Base-by-base conservation (phyloP, 108 stramenopile species). In the Conticribra guillardii region DNA sequence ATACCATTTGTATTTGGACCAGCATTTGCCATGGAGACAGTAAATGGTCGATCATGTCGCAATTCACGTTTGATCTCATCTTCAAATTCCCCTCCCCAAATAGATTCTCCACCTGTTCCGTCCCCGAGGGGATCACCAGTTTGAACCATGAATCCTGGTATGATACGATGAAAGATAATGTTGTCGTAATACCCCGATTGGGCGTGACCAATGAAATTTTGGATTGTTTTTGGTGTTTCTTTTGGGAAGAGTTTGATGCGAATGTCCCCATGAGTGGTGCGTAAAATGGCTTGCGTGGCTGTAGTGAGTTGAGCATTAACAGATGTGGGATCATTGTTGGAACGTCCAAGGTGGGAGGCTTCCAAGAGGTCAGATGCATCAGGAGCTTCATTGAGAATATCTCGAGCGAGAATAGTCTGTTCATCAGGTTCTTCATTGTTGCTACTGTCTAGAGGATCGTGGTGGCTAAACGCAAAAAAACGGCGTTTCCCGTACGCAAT, bases 81-180 rank as follows among this genome's bases (percentile, higher is more conserved):
- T 69, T 98, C 96, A 70, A 99, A 99, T 64, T 98, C 97, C 19
- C 98, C 98, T 22, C 98, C 98, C 99, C 99, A 99, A 49, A 99
- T 97, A 50, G 83, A 86, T 87, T 99, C 99, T 30, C 99, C 99
- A 21, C 99, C 99, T 5, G 99, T 99, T n/a, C 99, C 99, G 74
- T 99, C 96, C 19, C 99, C 99, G 22, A 96, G 72, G 0, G 99
- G 99, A 71, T 99, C 98, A 15, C 99, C 98, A 3, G 96, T 98
- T 73, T 99, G 98, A 48, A 99, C 58, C 98, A 99, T 99, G 74
- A 99, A 99, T 26, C 78, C 84, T 44, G 88, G 85, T 52, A 97
- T 96, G 32, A 95, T 90, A 19, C 99, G 94, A 83, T 99, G 99
- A 76, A 99, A 98, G 54, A 97, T 88, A n/a, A 97, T 86, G 73